Evolutionary conservation across 2,329 filamentous ascomycete genomes (phyloP).

Genomic region (Botrytis elliptica): DNA sequence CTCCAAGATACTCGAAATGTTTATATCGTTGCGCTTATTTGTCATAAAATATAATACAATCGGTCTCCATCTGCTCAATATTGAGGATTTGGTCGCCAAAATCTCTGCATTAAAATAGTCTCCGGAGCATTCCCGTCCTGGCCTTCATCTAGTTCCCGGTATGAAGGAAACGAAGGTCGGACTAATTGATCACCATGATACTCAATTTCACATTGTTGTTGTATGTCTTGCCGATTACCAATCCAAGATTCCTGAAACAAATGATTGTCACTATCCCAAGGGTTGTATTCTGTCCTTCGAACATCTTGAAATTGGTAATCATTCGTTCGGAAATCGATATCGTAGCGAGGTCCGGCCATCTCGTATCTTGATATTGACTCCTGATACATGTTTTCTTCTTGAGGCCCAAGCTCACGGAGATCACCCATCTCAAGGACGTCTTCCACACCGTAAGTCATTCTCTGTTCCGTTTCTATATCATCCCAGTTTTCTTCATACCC

Average conservation of each 20-base stretch:
- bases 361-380: background rate
- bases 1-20: background rate
- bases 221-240: background rate
- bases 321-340: background rate
- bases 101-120: constrained; percentile 15
- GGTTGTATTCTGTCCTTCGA: background rate
- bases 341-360: background rate
- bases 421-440: background rate
- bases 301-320: background rate
- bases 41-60: background rate
- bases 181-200: background rate
- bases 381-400: background rate
- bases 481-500: background rate
- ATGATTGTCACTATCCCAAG: background rate
- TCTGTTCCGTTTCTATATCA: background rate
- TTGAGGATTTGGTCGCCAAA: constrained; percentile 28
- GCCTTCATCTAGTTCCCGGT: background rate
- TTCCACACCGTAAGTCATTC: background rate
- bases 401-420: constrained; percentile 1
- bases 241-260: background rate
- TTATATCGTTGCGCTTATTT: background rate
- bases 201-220: background rate
- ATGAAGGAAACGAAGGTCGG: background rate
- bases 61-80: constrained; percentile 21
- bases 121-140: constrained; percentile 6